These are phyloP conservation scores for Bodo saltans DNA, from an alignment of 78 protist genomes.

Conservation along the genomic window DNA sequence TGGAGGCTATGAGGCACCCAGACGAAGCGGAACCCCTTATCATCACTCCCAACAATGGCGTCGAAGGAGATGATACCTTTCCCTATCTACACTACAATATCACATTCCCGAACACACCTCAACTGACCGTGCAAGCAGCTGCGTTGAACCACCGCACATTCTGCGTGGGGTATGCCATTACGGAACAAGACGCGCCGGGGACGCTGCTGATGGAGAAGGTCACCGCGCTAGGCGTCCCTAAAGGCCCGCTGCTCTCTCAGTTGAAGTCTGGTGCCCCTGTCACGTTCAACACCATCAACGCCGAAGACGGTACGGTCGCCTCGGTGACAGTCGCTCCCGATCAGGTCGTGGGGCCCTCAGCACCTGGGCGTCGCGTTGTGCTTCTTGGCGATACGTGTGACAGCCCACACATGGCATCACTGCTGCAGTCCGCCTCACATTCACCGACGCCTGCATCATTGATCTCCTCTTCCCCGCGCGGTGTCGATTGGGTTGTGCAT, in stretches of 20 bases:
- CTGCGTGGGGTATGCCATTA: slow-evolving; percentile 39
- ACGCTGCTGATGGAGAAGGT: not conserved
- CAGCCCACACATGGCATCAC: not conserved
- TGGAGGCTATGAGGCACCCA: not conserved
- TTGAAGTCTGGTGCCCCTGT: not conserved
- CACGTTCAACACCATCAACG: slow-evolving; percentile 23
- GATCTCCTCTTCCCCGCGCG: too few species aligned
- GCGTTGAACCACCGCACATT: slow-evolving; percentile 31
- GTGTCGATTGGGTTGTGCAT: slow-evolving; percentile 27
- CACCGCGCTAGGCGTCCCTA: slow-evolving; percentile 1
- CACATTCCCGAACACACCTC: not conserved
- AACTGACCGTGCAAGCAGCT: slow-evolving; percentile 15
- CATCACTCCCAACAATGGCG: not conserved
- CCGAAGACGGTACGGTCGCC: too few species aligned
- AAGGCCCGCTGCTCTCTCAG: slow-evolving; percentile 18
- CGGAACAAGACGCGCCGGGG: slow-evolving; percentile 9
- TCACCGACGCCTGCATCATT: too few species aligned
- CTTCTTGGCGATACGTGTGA: slow-evolving; percentile 50
- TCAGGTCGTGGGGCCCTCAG: not conserved
- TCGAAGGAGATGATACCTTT: too few species aligned
- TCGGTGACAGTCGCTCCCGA: not conserved
- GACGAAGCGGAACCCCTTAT: not conserved
- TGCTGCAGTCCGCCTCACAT: too few species aligned
- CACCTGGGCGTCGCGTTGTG: not conserved
- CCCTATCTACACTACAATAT: too few species aligned